Percentiles rank a stretch among this genome's conserved stretches.
These are phyloP conservation scores for Ophiocordyceps unilateralis DNA, from an alignment of 2,329 filamentous ascomycete species.

Conservation along the genomic window DNA sequence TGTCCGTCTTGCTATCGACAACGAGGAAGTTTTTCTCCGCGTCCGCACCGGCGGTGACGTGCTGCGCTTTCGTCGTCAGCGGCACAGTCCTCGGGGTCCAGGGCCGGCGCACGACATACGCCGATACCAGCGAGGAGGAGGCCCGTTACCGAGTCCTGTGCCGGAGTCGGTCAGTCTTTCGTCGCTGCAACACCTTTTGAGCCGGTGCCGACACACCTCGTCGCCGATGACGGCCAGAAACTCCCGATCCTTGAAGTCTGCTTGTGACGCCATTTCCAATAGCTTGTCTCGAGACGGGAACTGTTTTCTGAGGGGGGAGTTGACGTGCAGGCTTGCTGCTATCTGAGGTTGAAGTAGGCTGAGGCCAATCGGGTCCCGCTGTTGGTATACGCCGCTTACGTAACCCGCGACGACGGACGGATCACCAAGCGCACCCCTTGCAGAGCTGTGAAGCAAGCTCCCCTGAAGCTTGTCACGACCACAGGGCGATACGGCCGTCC, in stretches of 20 bases:
- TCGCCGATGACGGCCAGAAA: conserved; percentile 97
- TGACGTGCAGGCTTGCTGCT: no score
- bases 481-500: neutral
- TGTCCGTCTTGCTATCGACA: conserved; percentile 88
- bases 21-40: conserved; percentile 96
- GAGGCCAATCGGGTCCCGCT: no score
- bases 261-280: conserved; percentile 34
- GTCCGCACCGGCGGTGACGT: conserved; percentile 77
- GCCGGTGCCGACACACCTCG: conserved; percentile 41
- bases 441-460: neutral
- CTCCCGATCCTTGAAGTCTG: conserved; percentile 67
- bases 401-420: neutral
- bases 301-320: no score
- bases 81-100: neutral
- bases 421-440: neutral
- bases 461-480: neutral
- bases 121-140: conserved; percentile 90
- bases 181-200: neutral
- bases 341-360: no score
- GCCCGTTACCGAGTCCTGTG: conserved; percentile 85
- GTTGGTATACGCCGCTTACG: neutral
- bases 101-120: conserved; percentile 30
- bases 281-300: no score
- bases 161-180: conserved; percentile 10
- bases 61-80: conserved; percentile 31